A percentile compares a stretch with the other conserved stretches of the same genome.
These are phyloP conservation scores for Trichophaea hybrida DNA, from an alignment of 2,329 filamentous ascomycete genomes.

Conservation along the genomic window DNA sequence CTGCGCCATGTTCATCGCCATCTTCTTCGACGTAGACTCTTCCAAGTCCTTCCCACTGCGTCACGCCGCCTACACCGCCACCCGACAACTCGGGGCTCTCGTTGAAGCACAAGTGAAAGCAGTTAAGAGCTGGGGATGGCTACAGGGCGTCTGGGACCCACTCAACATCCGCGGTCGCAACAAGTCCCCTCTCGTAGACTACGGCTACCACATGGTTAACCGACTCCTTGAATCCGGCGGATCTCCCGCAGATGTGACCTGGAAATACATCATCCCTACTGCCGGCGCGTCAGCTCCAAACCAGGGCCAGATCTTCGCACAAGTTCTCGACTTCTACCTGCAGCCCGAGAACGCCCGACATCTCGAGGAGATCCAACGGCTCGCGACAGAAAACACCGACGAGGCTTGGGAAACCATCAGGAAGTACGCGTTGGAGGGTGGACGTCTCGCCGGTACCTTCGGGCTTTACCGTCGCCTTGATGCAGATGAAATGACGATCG, in stretches of 20 bases:
- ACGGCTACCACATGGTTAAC: slow-evolving; percentile 52
- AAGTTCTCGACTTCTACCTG: slow-evolving; percentile 59
- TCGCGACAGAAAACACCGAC: slow-evolving; percentile 42
- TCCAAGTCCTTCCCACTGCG: slow-evolving; percentile 51
- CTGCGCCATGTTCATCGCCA: slow-evolving; percentile 48
- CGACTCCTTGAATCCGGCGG: slow-evolving; percentile 49
- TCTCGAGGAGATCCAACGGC: slow-evolving; percentile 44
- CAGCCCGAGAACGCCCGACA: slow-evolving; percentile 41
- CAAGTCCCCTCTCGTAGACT: slow-evolving; percentile 44
- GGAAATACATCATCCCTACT: slow-evolving; percentile 54
- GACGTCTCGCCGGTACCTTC: slow-evolving; percentile 51
- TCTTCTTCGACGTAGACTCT: slow-evolving; percentile 53
- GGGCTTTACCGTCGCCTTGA: slow-evolving; percentile 45
- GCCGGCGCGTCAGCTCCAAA: slow-evolving; percentile 54
- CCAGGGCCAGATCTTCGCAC: slow-evolving; percentile 56
- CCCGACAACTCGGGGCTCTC: slow-evolving; percentile 44
- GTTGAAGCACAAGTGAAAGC: slow-evolving; percentile 53
- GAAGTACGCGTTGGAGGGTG: slow-evolving; percentile 56
- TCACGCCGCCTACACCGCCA: slow-evolving; percentile 43
- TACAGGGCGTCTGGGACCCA: slow-evolving; percentile 20
- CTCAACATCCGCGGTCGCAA: slow-evolving; percentile 30
- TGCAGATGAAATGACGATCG: slow-evolving; percentile 34
- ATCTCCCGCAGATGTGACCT: slow-evolving; percentile 51
- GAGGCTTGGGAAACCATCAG: slow-evolving; percentile 50
- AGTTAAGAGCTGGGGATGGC: slow-evolving; percentile 33